These are phyloP conservation scores for Coemansia umbellata DNA, from an alignment of 192 early-diverging fungal genomes.

Conservation along the genomic window DNA sequence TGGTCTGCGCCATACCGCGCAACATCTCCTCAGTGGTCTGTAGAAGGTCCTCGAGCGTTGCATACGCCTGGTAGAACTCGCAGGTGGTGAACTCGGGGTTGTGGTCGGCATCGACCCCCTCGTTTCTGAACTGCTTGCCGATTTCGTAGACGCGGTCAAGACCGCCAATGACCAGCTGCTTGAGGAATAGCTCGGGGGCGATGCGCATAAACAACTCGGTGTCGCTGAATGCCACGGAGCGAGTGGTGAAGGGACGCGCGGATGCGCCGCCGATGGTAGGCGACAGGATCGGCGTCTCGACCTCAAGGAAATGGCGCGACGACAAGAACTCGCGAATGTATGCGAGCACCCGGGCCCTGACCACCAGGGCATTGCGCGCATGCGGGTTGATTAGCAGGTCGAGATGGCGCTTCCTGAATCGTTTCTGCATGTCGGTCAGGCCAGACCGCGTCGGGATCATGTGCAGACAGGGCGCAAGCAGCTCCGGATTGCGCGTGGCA, in stretches of 20 bases:
- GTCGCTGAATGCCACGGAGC: constrained; percentile 58
- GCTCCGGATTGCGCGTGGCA: constrained; percentile 46
- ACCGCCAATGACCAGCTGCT: constrained; percentile 86
- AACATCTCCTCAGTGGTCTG: constrained; percentile 68
- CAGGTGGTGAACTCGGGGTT: constrained; percentile 91
- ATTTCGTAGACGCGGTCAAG: constrained; percentile 82
- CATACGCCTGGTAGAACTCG: constrained; percentile 83
- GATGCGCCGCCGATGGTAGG: constrained; percentile 74
- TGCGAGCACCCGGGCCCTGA: constrained; percentile 58
- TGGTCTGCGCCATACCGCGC: constrained; percentile 34
- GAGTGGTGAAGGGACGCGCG: constrained; percentile 74
- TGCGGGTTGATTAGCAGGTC: constrained; percentile 71
- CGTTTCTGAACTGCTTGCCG: constrained; percentile 89
- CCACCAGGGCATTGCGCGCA: constrained; percentile 48
- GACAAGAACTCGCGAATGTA: constrained; percentile 65
- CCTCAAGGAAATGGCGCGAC: constrained; percentile 67
- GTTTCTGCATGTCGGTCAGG: constrained; percentile 61
- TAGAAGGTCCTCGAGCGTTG: constrained; percentile 65
- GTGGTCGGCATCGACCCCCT: constrained; percentile 84
- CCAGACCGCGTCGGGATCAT: constrained; percentile 61
- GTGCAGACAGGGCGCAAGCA: constrained; percentile 69
- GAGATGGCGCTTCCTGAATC: constrained; percentile 68
- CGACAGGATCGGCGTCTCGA: constrained; percentile 80
- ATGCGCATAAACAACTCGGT: constrained; percentile 72
- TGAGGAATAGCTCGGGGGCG: constrained; percentile 82